Percentiles rank a stretch among this genome's conserved stretches.
phyloP scores from a whole-genome alignment of 768 basidiomycete genomes.

The Tricholomella constricta region DNA sequence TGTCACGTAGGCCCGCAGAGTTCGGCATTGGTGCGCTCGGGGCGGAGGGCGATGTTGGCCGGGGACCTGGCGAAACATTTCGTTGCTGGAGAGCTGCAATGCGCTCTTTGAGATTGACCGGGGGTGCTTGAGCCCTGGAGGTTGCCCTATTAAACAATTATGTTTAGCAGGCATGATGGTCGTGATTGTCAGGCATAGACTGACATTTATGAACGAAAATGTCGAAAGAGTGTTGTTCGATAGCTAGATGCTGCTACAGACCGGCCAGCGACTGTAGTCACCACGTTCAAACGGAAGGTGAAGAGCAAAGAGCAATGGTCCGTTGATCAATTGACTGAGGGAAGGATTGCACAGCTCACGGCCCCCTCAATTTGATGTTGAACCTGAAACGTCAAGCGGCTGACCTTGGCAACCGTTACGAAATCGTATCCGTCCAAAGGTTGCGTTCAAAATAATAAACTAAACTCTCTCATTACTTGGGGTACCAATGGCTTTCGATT shows the following conservation, averaged over 20 bases:
- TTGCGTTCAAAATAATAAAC: too few species aligned
- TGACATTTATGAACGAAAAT: slow-evolving; percentile 15
- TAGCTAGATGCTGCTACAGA: slow-evolving; percentile 21
- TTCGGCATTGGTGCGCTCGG: slow-evolving; percentile 25
- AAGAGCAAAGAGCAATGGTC: slow-evolving; percentile 8
- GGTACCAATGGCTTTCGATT: too few species aligned
- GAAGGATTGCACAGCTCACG: slow-evolving; percentile 3
- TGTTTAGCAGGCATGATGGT: slow-evolving; percentile 5
- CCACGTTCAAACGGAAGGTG: slow-evolving; percentile 13
- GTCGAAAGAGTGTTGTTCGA: slow-evolving; percentile 12
- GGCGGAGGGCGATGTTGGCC: slow-evolving; percentile 30
- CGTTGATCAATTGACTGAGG: slow-evolving; percentile 7
- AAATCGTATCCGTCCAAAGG: not conserved
- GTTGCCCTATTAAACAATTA: slow-evolving; percentile 19
- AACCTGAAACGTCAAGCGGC: slow-evolving; percentile 16
- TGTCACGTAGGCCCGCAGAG: slow-evolving; percentile 49
- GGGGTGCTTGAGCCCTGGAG: slow-evolving; percentile 33
- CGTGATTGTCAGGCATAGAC: slow-evolving; percentile 4
- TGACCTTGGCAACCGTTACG: slow-evolving; percentile 14
- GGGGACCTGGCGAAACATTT: slow-evolving; percentile 29
- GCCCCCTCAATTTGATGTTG: slow-evolving; percentile 11
- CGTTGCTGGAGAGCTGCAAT: slow-evolving; percentile 81
- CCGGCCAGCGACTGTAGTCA: slow-evolving; percentile 28
- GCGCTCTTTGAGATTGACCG: slow-evolving; percentile 73
- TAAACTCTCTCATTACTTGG: too few species aligned